Evolutionary conservation across 441 rosid species (phyloP), one percentile per base, ranked within the genome.

Genomic region (Capsella rubella): DNA sequence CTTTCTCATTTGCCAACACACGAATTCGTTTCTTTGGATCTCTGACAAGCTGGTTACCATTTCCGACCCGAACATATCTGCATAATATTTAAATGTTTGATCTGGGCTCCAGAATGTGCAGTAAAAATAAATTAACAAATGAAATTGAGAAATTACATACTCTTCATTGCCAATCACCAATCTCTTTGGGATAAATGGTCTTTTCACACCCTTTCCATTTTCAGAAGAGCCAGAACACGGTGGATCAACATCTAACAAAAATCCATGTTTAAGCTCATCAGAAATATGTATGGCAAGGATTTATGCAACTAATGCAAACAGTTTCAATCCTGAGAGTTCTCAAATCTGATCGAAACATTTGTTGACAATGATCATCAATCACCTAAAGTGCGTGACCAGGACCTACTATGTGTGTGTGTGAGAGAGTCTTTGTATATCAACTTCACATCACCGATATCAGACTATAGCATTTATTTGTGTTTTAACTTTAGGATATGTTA

Each of bases 41-140:
- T 81, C 99, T 86, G 79, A 95, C 81, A 61, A 95, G 98, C 84
- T 95, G 92, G 81, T 91, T 95, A 57, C 99, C 99, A 71, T 87
- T 95, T 72, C 98, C 98, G 73, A 95, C 89, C 62, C 94, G 90
- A 46, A 95, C 97, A 75, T 95, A 95, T 75, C 99, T 95, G 91
- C 80, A 82, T 69, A 47, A 63, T 21, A 50, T 32, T 32, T 11
- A 61, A 45, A 45, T 52, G 73, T 39, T 92, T 86, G 31, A 57
- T 28, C 50, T 55, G 64, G 54, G 51, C 35, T 70, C 72, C 62
- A 49, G 47, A 53, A 27, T 31, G 16, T 10, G 12, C 12, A 64
- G 47, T 70, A 40, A 12, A 54, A 7, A 54, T 49, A 31, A 15
- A 56, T 8, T 8, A 3, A 11, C n/a, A 31, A 31, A n/a, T n/a